Evolutionary conservation across 192 early-diverging fungal genomes (phyloP).

Genomic region (Gaertneriomyces sp.): DNA sequence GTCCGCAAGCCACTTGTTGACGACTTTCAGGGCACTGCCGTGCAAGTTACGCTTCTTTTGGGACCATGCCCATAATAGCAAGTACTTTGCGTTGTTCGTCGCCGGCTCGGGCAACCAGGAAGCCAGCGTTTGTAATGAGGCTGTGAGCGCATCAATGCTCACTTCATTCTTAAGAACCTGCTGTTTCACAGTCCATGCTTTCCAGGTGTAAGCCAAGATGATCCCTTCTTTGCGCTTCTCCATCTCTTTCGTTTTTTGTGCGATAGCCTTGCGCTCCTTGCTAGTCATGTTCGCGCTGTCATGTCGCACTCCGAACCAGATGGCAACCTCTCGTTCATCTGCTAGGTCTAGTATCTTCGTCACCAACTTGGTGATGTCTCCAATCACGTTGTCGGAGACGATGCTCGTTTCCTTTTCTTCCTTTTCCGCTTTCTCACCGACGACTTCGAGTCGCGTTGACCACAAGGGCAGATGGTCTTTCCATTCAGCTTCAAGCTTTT

Average conservation of each 20-base stretch:
- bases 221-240: slow-evolving; percentile 70
- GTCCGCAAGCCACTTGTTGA: slow-evolving; percentile 69
- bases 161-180: slow-evolving; percentile 28
- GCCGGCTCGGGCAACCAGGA: slow-evolving; percentile 61
- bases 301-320: slow-evolving; percentile 60
- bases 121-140: slow-evolving; percentile 44
- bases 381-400: slow-evolving; percentile 15
- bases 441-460: slow-evolving; percentile 51
- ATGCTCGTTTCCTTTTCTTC: slow-evolving; percentile 29
- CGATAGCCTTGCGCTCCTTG: slow-evolving; percentile 47
- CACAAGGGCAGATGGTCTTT: slow-evolving; percentile 55
- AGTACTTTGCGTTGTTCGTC: slow-evolving; percentile 49
- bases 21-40: slow-evolving; percentile 68
- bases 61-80: slow-evolving; percentile 58
- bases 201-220: slow-evolving; percentile 56
- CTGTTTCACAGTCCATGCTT: slow-evolving; percentile 49
- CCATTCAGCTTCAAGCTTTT: slow-evolving; percentile 62
- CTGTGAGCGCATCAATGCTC: slow-evolving; percentile 18
- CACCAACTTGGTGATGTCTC: slow-evolving; percentile 48
- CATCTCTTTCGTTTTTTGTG: slow-evolving; percentile 61
- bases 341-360: slow-evolving; percentile 58
- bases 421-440: slow-evolving; percentile 49
- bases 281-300: slow-evolving; percentile 51
- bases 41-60: slow-evolving; percentile 47
- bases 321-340: slow-evolving; percentile 59